These are phyloP conservation scores for Boletus rubescentipes DNA, from an alignment of 768 basidiomycete genomes.

Conservation along the genomic window DNA sequence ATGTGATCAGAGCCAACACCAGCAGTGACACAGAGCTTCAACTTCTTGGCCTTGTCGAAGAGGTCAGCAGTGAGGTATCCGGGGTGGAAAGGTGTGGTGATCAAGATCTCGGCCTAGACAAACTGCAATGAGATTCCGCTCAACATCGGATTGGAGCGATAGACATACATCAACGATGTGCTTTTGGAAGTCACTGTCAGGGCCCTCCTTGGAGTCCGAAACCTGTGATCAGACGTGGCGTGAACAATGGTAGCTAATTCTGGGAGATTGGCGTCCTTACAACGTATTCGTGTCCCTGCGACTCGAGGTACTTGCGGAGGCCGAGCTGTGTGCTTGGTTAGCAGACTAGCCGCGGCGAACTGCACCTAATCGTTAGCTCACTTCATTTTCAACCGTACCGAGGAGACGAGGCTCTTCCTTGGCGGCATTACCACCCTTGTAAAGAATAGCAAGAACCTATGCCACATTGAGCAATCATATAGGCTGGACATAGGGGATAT, in stretches of 20 bases:
- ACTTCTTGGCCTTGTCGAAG: constrained; percentile 79
- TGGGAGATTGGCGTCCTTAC: constrained; percentile 37
- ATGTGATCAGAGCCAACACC: constrained; percentile 91
- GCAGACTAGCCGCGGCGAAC: not conserved
- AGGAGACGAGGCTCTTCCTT: constrained; percentile 70
- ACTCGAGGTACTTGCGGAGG: constrained; percentile 63
- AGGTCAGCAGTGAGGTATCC: constrained; percentile 78
- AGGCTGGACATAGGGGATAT: not conserved
- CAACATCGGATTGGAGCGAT: not conserved
- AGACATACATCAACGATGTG: constrained; percentile 70
- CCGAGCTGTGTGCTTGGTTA: constrained; percentile 54
- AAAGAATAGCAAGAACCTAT: constrained; percentile 73
- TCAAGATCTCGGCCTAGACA: constrained; percentile 69
- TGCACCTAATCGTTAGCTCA: constrained; percentile 22
- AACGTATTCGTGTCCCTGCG: constrained; percentile 72
- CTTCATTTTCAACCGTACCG: constrained; percentile 81
- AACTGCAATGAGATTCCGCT: constrained; percentile 11
- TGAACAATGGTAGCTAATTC: not conserved
- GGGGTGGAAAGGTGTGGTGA: constrained; percentile 86
- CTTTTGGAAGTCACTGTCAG: constrained; percentile 79
- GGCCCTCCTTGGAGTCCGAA: constrained; percentile 80
- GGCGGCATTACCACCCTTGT: constrained; percentile 66
- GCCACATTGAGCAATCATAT: constrained; percentile 1
- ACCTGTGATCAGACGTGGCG: constrained; percentile 42
- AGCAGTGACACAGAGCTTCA: constrained; percentile 88